Percentiles rank a stretch among this genome's conserved stretches.
These are phyloP conservation scores for Endocladia muricata DNA, from an alignment of 31 red algal species.

Conservation along the genomic window DNA sequence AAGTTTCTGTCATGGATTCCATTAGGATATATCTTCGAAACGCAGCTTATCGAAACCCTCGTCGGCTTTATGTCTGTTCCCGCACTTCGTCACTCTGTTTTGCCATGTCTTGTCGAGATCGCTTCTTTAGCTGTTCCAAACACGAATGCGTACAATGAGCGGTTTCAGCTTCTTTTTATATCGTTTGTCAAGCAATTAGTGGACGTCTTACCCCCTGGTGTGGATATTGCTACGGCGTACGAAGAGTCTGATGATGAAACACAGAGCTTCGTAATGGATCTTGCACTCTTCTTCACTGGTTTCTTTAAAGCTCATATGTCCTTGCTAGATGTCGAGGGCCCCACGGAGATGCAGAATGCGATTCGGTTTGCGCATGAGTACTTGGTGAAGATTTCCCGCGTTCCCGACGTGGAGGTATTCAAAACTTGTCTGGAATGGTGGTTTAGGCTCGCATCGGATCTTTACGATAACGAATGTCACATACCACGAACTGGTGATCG, in stretches of 20 bases:
- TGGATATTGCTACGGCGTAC: slow-evolving; percentile 82
- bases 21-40: slow-evolving; percentile 99
- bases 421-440: slow-evolving; percentile 98
- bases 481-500: slow-evolving; percentile 16
- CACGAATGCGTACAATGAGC: slow-evolving; percentile 61
- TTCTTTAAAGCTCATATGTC: slow-evolving; percentile 86
- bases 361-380: slow-evolving; percentile 73
- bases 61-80: slow-evolving; percentile 67
- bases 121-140: slow-evolving; percentile 35
- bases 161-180: slow-evolving; percentile 72
- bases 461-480: slow-evolving; percentile 81
- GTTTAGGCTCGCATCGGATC: slow-evolving; percentile 74
- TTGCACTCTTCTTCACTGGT: slow-evolving; percentile 95
- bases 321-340: slow-evolving; percentile 74
- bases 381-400: slow-evolving; percentile 84
- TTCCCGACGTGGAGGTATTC: slow-evolving; percentile 93
- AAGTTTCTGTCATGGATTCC: slow-evolving; percentile 98
- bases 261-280: slow-evolving; percentile 89
- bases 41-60: slow-evolving; percentile 87
- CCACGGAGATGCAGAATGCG: slow-evolving; percentile 59
- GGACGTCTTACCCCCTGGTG: slow-evolving; percentile 59
- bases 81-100: slow-evolving; percentile 62
- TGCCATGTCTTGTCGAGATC: slow-evolving; percentile 95
- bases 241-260: slow-evolving; percentile 79
- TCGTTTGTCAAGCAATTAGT: slow-evolving; percentile 80